phyloP scores from a whole-genome alignment of 2,329 filamentous ascomycete species.

The Paecilomyces niveus region DNA sequence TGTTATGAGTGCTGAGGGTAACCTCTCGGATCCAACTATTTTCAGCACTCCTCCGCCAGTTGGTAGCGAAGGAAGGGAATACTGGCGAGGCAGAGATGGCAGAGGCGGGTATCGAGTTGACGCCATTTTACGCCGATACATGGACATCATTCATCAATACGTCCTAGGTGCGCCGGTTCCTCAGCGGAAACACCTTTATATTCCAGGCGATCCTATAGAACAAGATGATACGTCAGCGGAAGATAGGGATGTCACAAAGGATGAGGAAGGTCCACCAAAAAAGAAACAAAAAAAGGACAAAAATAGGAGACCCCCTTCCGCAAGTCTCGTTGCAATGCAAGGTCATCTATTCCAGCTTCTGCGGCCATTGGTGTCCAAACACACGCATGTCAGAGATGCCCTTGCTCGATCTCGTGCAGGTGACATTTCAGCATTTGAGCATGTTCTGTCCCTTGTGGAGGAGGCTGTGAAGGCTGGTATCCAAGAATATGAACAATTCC shows the following conservation, averaged over 20 bases:
- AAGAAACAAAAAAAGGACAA: conserved; percentile 42
- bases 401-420: conserved; percentile 62
- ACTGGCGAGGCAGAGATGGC: conserved; percentile 75
- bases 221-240: conserved; percentile 13
- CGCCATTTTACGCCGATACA: conserved; percentile 76
- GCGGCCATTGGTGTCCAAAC: conserved; percentile 68
- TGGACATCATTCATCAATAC: conserved; percentile 81
- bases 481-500: conserved; percentile 53
- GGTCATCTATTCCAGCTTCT: conserved; percentile 90
- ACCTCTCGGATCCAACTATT: conserved; percentile 82
- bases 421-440: conserved; percentile 70
- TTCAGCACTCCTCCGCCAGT: conserved; percentile 63
- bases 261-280: conserved; percentile 43
- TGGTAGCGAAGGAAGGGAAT: conserved; percentile 66
- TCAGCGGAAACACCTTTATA: conserved; percentile 62
- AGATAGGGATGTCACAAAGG: conserved; percentile 25
- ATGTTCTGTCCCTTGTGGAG: conserved; percentile 69
- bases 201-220: conserved; percentile 47
- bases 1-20: conserved; percentile 94
- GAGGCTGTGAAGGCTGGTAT: conserved; percentile 65
- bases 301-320: conserved; percentile 41
- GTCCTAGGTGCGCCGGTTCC: conserved; percentile 62
- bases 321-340: conserved; percentile 75
- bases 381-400: conserved; percentile 80
- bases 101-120: conserved; percentile 84